A percentile compares a stretch with the other conserved stretches of the same genome.
Evolutionary conservation across 805 yeast genomes (phyloP).

Genomic region (Saccharomycopsis sp.): DNA sequence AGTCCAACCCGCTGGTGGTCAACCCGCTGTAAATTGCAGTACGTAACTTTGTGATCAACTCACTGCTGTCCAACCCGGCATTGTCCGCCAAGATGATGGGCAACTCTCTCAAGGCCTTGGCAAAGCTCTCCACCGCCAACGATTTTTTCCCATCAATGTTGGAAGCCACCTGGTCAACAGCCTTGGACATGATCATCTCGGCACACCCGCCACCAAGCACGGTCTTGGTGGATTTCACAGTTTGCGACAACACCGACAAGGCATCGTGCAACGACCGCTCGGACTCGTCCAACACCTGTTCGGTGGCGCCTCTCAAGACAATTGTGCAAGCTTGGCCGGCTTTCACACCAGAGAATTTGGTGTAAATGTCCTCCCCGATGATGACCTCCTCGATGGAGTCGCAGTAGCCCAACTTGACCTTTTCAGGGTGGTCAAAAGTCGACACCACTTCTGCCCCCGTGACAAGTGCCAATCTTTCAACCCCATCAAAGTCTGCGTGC

Average conservation of each 20-base stretch:
- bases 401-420: constrained; percentile 80
- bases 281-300: constrained; percentile 91
- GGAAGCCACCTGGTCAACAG: constrained; percentile 88
- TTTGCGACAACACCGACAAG: constrained; percentile 86
- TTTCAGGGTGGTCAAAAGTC: constrained; percentile 87
- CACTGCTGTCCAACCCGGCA: constrained; percentile 94
- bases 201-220: constrained; percentile 94
- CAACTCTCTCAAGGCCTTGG: constrained; percentile 84
- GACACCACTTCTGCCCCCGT: constrained; percentile 98
- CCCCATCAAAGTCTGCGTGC: constrained; percentile 97
- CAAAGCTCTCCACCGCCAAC: constrained; percentile 90
- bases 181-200: constrained; percentile 94
- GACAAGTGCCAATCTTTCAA: constrained; percentile 90
- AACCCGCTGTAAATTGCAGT: constrained; percentile 88
- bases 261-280: constrained; percentile 98
- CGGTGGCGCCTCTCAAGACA: constrained; percentile 95
- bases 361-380: constrained; percentile 79
- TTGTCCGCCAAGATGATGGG: constrained; percentile 95
- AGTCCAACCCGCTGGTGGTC: constrained; percentile 84
- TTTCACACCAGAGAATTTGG: constrained; percentile 90
- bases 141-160: constrained; percentile 90
- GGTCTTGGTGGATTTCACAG: constrained; percentile 85
- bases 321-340: constrained; percentile 96
- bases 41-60: constrained; percentile 81
- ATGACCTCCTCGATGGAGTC: constrained; percentile 83